Conservation (phyloP, 441 rosid genomes). For the Bocquillonia castaneifolia region DNA sequence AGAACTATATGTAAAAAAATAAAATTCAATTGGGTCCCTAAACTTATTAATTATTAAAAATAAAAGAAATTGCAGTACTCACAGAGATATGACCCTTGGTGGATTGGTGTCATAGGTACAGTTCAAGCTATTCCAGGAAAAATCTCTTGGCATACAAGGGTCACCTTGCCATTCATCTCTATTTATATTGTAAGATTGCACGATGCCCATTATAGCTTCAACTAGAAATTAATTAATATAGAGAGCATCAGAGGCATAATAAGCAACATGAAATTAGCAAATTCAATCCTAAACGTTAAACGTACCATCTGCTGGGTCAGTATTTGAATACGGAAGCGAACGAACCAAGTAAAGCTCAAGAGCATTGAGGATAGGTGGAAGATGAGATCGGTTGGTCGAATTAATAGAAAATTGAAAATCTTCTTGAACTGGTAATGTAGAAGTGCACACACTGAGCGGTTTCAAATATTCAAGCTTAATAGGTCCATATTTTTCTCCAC, state of each 20-base stretch:
- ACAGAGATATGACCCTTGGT: constrained; percentile 35
- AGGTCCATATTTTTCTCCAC: not conserved
- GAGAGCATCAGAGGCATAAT: no score
- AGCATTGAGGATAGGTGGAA: constrained; percentile 34
- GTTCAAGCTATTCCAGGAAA: constrained; percentile 32
- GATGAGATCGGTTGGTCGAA: constrained; percentile 13
- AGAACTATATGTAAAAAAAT: no score
- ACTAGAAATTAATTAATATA: no score
- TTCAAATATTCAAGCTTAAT: constrained; percentile 18
- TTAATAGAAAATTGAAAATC: not conserved
- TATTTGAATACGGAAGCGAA: not conserved
- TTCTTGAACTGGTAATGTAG: not conserved
- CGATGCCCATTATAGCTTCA: constrained; percentile 26
- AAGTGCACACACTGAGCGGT: not conserved
- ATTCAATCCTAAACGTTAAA: no score
- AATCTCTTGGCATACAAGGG: constrained; percentile 31
- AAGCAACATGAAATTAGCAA: no score
- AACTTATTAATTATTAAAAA: no score
- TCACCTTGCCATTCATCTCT: constrained; percentile 38
- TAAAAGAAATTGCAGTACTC: not conserved
- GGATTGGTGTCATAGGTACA: constrained; percentile 23
- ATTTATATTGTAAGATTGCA: constrained; percentile 10
- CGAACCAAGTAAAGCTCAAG: not conserved
- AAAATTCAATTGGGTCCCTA: no score
- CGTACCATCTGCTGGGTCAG: constrained; percentile 26